Evolutionary conservation across 2,329 filamentous ascomycete genomes (phyloP), one percentile per base, ranked within the genome.

Genomic region (Coccinonectria pachysandricola): DNA sequence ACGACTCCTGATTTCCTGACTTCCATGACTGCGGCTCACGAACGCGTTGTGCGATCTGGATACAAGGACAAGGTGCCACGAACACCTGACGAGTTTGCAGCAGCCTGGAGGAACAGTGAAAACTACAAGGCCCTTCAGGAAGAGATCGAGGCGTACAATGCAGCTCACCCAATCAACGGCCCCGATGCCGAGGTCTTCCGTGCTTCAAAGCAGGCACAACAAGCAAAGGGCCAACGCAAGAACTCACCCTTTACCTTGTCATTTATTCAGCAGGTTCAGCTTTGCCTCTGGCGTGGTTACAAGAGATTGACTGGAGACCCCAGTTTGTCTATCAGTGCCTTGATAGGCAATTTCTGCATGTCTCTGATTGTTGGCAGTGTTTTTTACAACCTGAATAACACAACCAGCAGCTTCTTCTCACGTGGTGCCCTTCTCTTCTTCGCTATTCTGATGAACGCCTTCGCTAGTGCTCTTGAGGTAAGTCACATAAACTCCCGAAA

Each of bases 401-500:
- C 62, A n/a, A 79, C 82, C 0, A 47, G 54, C 11, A 84, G 77
- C 45, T 92, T 93, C 63, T 92, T 77, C 60, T 69, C 73, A 43
- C 75, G 85, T 35, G 82, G 80, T 38, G 77, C 81, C 22, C 65
- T 93, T 13, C 63, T 94, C 27, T 94, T 93, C 71, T 91, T 93
- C 49, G 82, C 83, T 40, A 76, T 86, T 46, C 63, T 94, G 34
- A 76, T 91, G 62, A 92, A 91, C 53, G 84, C 83, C 23, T 91
- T 92, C 46, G 68, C 77, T 35, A 80, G 75, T 49, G 79, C 80
- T 30, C 68, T 91, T 19, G 84, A 91, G 53, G 69, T 74, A 43
- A 39, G 59, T 49, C 16, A 36, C 7, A 10, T 6, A n/a, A 6
- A 10, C 16, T 2, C 8, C 12, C 9, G 2, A 12, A n/a, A n/a